A percentile compares a stretch with the other conserved stretches of the same genome.
These are phyloP conservation scores for Torulaspora microellipsoides DNA, from an alignment of 805 yeast genomes.

Conservation along the genomic window DNA sequence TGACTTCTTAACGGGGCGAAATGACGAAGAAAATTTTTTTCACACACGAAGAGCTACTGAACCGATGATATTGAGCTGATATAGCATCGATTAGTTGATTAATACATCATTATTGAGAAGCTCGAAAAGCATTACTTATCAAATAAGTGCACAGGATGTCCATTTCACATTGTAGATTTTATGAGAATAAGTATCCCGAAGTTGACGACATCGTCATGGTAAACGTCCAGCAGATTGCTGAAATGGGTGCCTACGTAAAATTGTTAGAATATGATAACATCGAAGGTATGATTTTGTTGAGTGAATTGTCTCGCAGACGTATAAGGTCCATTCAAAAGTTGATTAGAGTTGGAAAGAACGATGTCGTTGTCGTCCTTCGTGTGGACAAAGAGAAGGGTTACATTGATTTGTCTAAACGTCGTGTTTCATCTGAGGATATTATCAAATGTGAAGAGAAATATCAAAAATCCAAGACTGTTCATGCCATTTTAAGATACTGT, in stretches of 20 bases:
- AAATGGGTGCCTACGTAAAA: conserved; percentile 98
- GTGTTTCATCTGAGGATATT: conserved; percentile 97
- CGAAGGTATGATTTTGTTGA: conserved; percentile 96
- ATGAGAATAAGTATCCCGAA: conserved; percentile 97
- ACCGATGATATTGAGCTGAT: too few species aligned
- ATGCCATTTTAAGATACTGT: conserved; percentile 96
- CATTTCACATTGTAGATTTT: conserved; percentile 88
- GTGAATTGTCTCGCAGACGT: conserved; percentile 97
- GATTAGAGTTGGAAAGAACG: conserved; percentile 97
- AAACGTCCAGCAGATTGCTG: conserved; percentile 96
- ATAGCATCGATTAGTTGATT: too few species aligned
- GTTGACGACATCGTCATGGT: conserved; percentile 99
- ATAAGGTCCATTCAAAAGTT: conserved; percentile 95
- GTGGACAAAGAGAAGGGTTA: conserved; percentile 99
- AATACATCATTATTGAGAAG: too few species aligned
- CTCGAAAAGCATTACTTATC: too few species aligned
- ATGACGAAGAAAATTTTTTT: too few species aligned
- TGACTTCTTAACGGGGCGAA: too few species aligned
- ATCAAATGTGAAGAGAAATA: conserved; percentile 96
- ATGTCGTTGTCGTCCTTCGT: conserved; percentile 95
- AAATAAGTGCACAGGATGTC: conserved; percentile 48
- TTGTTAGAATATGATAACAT: conserved; percentile 94
- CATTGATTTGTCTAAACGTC: conserved; percentile 94
- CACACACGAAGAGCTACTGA: too few species aligned
- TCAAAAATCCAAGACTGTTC: conserved; percentile 95